Base-by-base conservation (phyloP, 495 filamentous ascomycete genomes). In the Ramalina peruviana region DNA sequence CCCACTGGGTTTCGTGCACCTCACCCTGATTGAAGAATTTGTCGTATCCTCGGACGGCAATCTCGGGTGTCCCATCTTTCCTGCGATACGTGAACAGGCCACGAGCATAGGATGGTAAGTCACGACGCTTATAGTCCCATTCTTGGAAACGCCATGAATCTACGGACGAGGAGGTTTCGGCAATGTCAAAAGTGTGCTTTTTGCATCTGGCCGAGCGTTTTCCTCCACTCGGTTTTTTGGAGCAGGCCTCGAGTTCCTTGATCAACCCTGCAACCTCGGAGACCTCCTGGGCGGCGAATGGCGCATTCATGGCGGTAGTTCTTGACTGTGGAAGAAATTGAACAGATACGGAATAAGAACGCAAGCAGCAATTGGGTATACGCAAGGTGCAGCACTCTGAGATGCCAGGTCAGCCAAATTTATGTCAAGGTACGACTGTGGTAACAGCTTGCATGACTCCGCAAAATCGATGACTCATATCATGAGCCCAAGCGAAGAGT, bases 1-100 rank as follows among this genome's bases (percentile, higher is more conserved):
- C 59, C 92, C 93, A 98, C 50, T 77, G 69, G 1, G 92, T 97
- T 30, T 79, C 72, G 12, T 67, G 60, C 3, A 88, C 81, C 64
- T 98, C 92, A 40, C 74, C 75, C 25, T 84, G 71, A 59, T 98
- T 98, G 79, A 97, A 97, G 71, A 98, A 98, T 67, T 98, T 98
- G 70, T 98, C 93, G 66, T 98, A 98, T 33, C 92, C 92, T 50
- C 92, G 77, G 33, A 80, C 76, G 3, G 73, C 81, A 49, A 98
- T 96, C 63, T 95, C 86, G 15, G 76, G 71, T 20, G 45, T 68
- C 5, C 80, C 79, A 19, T 79, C 68, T 43, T 70, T 66, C 40
- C 72, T 76, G 52, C 64, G 72, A 40, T 79, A 81, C 17, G 89
- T 98, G 65, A 98, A 98, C 1, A 98, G 74, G 19, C 93, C 93